Evolutionary conservation across 495 filamentous ascomycete species (phyloP), one percentile per base, ranked within the genome.

Genomic region (Penicillium pulvis): DNA sequence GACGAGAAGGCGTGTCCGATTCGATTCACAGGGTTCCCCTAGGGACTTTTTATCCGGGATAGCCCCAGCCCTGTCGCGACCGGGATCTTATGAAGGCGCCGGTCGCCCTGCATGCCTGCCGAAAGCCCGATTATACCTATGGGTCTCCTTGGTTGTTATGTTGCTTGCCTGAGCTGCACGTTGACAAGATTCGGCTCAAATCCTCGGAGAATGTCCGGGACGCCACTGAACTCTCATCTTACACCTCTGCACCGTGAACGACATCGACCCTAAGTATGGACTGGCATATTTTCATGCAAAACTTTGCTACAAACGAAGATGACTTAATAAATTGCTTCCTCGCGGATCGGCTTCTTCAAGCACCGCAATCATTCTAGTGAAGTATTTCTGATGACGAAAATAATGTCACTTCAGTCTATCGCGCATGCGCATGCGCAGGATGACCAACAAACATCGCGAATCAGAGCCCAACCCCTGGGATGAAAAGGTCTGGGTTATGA

Each of bases 1-100:
- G 46, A 49, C 24, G 26, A n/a, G 14, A 49, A 49, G 14, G 46
- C 46, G 46, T 49, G 46, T 31, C 46, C 16, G 14, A 49, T 49
- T 31, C 26, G 39, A 11, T 58, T 44, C n/a, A 24, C 11, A 16
- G 4, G 16, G 46, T 48, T 5, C 3, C 46, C 46, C 14, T 49
- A n/a, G 4, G 9, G 11, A 3, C 10, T 10, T 7, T 7, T 49
- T 17, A 4, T 16, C 31, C 28, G 28, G 28, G 24, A 49, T 31
- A 2, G 6, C 46, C 26, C 12, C 1, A 31, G 3, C 23, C 24
- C 14, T 47, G 44, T 49, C 7, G 26, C 24, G 26, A 49, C 46
- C 14, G 24, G 43, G 43, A 46, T 46, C 43, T 24, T 46, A 11
- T 9, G 43, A 24, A 9, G 43, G 17, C 43, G 43, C 23, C 43